These are phyloP conservation scores for Fusarium poae DNA, from an alignment of 2,329 filamentous ascomycete species.

Conservation along the genomic window DNA sequence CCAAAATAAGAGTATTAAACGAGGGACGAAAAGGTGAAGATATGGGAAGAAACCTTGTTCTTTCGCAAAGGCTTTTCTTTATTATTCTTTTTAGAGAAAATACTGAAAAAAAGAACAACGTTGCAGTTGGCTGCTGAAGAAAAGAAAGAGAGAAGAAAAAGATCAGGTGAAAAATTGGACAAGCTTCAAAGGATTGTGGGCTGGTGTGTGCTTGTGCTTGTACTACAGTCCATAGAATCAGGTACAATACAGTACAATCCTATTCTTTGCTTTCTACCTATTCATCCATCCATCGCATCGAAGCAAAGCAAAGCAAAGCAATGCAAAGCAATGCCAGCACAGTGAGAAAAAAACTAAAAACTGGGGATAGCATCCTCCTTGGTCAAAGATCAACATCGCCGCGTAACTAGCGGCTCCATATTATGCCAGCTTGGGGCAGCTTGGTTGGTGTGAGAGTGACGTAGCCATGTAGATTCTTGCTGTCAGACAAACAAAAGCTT, in stretches of 20 bases:
- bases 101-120: slow-evolving; percentile 34
- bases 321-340: neutral
- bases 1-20: slow-evolving; percentile 34
- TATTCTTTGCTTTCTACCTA: neutral
- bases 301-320: neutral
- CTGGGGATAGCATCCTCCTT: slow-evolving; percentile 28
- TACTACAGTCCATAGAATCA: slow-evolving; percentile 9
- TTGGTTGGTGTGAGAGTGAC: slow-evolving; percentile 34
- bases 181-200: slow-evolving; percentile 5
- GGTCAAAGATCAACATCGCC: slow-evolving; percentile 29
- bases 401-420: slow-evolving; percentile 37
- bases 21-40: slow-evolving; percentile 15
- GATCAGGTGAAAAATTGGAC: slow-evolving; percentile 15
- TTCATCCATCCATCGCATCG: neutral
- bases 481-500: neutral
- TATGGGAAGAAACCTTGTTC: slow-evolving; percentile 20
- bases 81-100: neutral
- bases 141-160: neutral
- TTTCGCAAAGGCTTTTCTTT: neutral
- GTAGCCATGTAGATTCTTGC: slow-evolving; percentile 10
- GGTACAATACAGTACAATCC: slow-evolving; percentile 3
- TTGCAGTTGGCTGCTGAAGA: slow-evolving; percentile 2
- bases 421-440: neutral
- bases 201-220: slow-evolving; percentile 10
- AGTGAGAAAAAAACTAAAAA: slow-evolving; percentile 17